Base-by-base conservation (phyloP, 345 rosid species). In the Salix caprea region DNA sequence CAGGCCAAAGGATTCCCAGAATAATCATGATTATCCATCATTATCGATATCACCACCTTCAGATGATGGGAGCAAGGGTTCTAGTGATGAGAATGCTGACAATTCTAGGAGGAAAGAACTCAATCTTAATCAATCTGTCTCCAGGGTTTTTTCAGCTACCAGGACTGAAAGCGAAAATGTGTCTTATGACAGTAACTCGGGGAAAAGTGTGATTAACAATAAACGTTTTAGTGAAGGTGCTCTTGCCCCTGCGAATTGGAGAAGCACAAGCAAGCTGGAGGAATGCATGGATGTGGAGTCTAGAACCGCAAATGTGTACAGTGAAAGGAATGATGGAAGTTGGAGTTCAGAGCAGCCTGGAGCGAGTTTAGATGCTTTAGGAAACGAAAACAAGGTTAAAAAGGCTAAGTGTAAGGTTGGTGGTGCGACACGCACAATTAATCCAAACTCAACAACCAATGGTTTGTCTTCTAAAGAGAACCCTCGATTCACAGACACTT, bases 241-340 rank as follows among this genome's bases (percentile, higher is more conserved):
- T n/a, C 94, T 91, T 77, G 89, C 97, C 73, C 96, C 99, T 76
- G 90, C 85, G 9, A 88, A 85, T 78, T 83, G 90, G 92, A 91
- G 86, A 82, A 80, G 76, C 65, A 69, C 79, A 4, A 80, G 81
- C 82, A 86, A 78, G 34, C 67, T 62, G 66, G 70, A 79, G 48
- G 82, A 78, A 37, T 70, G 40, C 60, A 70, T 37, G 11, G 83
- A 81, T 28, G 40, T n/a, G 44, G 84, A 77, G 50, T 75, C 70
- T 5, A 65, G 79, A 80, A 78, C 39, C 72, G 52, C 48, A 26
- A 75, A 72, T 58, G 9, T 52, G 44, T 75, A 73, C 76, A 46
- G 75, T 74, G 80, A 80, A 74, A 80, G 80, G 75, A 84, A 88
- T 76, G 91, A 85, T 74, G 96, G 88, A 67, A 83, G 69, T 71